Evolutionary conservation across 139 green algal species (phyloP).

Genomic region (Ettlia oleoabundans): DNA sequence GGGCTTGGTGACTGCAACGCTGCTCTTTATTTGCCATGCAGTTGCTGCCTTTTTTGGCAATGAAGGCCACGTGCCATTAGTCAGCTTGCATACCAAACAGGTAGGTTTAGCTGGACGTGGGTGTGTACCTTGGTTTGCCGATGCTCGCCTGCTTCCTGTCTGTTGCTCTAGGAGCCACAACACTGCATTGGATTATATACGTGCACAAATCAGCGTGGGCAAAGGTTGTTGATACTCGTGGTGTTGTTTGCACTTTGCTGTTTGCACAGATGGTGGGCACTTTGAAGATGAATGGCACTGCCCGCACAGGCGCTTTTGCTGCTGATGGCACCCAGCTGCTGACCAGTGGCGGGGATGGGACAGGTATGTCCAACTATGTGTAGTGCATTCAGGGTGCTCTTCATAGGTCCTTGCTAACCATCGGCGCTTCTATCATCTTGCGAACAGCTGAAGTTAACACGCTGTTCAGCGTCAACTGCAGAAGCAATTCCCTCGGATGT

Average conservation of each 20-base stretch:
- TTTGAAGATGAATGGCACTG: conserved; percentile 90
- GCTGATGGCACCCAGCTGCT: conserved; percentile 73
- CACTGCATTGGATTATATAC: neutral
- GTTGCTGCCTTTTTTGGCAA: conserved; percentile 86
- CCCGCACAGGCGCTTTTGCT: conserved; percentile 67
- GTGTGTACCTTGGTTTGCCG: neutral
- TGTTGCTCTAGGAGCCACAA: neutral
- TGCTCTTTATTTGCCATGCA: conserved; percentile 16
- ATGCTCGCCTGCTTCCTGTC: neutral
- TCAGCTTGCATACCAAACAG: conserved; percentile 67
- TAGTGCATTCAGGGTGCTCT: neutral
- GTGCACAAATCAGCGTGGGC: no score
- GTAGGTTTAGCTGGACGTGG: neutral
- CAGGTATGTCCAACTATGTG: no score
- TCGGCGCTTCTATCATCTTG: no score
- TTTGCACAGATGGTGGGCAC: conserved; percentile 71
- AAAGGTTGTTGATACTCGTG: no score
- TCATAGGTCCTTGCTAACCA: no score
- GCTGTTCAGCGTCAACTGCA: no score
- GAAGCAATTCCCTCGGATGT: no score
- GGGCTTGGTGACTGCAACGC: neutral
- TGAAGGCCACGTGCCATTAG: conserved; percentile 71
- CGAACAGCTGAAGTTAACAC: no score
- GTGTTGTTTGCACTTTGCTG: no score
- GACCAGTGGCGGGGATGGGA: conserved; percentile 79